phyloP scores from a whole-genome alignment of 768 basidiomycete species.

The Galerina sulciceps region DNA sequence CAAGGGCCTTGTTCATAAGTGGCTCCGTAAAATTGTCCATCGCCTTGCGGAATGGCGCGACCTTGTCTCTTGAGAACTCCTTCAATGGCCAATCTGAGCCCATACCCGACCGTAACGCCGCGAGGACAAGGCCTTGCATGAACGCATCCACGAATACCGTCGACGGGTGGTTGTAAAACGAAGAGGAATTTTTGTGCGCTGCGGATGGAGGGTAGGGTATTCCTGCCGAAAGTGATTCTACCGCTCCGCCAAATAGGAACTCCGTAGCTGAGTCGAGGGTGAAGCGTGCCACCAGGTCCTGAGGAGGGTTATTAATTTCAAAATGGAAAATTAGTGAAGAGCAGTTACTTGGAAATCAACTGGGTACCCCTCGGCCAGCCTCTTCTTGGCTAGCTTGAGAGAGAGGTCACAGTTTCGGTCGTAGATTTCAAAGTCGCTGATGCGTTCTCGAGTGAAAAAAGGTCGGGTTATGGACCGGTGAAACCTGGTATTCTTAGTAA shows the following conservation, averaged over 20 bases:
- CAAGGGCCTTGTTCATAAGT: constrained; percentile 48
- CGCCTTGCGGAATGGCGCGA: constrained; percentile 43
- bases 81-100: constrained; percentile 38
- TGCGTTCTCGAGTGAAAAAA: constrained; percentile 65
- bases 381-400: constrained; percentile 44
- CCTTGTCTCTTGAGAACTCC: constrained; percentile 57
- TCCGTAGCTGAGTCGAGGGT: constrained; percentile 69
- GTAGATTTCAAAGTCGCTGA: constrained; percentile 66
- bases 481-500: constrained; percentile 34
- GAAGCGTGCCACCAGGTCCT: constrained; percentile 56
- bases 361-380: constrained; percentile 49
- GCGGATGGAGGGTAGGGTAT: constrained; percentile 52
- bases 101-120: constrained; percentile 39
- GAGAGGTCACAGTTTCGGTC: constrained; percentile 54
- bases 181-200: constrained; percentile 27
- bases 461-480: constrained; percentile 72
- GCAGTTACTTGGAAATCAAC: constrained; percentile 59
- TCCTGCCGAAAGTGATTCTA: constrained; percentile 51
- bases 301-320: constrained; percentile 8
- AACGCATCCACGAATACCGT: constrained; percentile 55
- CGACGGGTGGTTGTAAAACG: constrained; percentile 36
- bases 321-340: not conserved
- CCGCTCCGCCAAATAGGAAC: constrained; percentile 59
- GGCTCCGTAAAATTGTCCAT: constrained; percentile 55
- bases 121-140: constrained; percentile 41